Evolutionary conservation across 108 stramenopile genomes (phyloP).

Genomic region (Fistulifera solaris): DNA sequence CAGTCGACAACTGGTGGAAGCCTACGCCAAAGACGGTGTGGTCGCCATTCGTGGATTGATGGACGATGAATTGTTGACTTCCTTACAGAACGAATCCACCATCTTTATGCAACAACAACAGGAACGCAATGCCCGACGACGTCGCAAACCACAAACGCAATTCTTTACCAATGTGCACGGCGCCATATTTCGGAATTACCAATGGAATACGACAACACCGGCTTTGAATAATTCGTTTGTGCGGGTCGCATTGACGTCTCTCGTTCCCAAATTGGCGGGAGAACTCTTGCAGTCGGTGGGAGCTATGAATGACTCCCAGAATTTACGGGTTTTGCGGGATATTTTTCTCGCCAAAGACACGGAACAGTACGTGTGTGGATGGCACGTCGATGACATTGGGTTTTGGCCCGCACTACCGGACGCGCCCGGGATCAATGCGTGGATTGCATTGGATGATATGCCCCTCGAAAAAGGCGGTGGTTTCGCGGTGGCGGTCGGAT

Average conservation of each 20-base stretch:
- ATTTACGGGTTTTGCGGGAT: conserved; percentile 30
- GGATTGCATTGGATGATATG: conserved; percentile 75
- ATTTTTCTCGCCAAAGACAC: conserved; percentile 65
- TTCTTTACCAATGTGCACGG: conserved; percentile 53
- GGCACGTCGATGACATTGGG: conserved; percentile 76
- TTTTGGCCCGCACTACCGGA: conserved; percentile 73
- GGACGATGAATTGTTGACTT: conserved; percentile 10
- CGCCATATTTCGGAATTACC: conserved; percentile 38
- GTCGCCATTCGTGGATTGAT: conserved; percentile 51
- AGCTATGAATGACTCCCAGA: not conserved
- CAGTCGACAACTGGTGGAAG: conserved; percentile 15
- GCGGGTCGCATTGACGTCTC: conserved; percentile 21
- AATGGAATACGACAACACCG: not conserved
- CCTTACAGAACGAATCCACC: conserved; percentile 20
- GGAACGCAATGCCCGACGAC: conserved; percentile 1
- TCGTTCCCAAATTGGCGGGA: conserved; percentile 29
- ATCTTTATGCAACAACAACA: conserved; percentile 13
- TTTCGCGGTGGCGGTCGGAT: conserved; percentile 69
- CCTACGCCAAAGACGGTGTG: conserved; percentile 44
- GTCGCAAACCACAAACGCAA: conserved; percentile 26
- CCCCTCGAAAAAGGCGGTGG: conserved; percentile 43
- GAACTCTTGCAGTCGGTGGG: conserved; percentile 8
- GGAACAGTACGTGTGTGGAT: conserved; percentile 66
- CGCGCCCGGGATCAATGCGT: conserved; percentile 64
- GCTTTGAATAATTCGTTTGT: conserved; percentile 15